Evolutionary conservation across 176 grass and related monocot genomes (phyloP), one percentile per base, ranked within the genome.

Genomic region (Chrysopogon serrulatus): DNA sequence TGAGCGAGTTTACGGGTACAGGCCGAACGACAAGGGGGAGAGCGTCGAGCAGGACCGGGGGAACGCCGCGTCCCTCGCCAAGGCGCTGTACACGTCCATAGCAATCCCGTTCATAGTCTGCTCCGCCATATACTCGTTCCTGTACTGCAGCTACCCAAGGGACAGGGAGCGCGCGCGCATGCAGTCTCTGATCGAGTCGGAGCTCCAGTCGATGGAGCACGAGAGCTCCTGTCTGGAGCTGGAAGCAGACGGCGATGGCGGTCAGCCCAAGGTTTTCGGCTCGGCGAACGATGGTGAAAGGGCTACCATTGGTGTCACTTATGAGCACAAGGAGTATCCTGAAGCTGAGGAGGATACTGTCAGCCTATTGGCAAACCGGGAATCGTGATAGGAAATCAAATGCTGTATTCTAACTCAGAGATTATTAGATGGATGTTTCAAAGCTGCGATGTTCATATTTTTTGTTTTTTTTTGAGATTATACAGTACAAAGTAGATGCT

Each of bases 71-170:
- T 95, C 96, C 42, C 77, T 98, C 26, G 96, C 89, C 33, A 98
- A 98, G 81, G 96, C 91, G 27, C 49, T 98, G 3, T 98, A 94
- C 89, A 90, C 89, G n/a, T 74, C 87, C 43, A 91, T 98, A 63
- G 87, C 91, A 0, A 85, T 95, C 62, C 88, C 96, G 0, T 90
- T 95, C 89, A 53, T 77, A 0, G 40, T 95, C 2, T 95, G 92
- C 88, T 59, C 78, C 78, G 87, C 81, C 53, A 95, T 98, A 57
- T 95, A 98, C 89, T 98, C 90, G 5, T 93, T 98, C 79, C 43
- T 98, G 32, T 95, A 98, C 49, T 90, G 84, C 77, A 89, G 90
- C 72, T 98, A 98, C 77, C 95, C 95, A 1, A 82, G 92, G 73
- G 95, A 98, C 61, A 87, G 92, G 82, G 95, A 98, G 23, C 85